These are phyloP conservation scores for Candida vartiovaarae DNA, from an alignment of 805 yeast species.

Conservation along the genomic window DNA sequence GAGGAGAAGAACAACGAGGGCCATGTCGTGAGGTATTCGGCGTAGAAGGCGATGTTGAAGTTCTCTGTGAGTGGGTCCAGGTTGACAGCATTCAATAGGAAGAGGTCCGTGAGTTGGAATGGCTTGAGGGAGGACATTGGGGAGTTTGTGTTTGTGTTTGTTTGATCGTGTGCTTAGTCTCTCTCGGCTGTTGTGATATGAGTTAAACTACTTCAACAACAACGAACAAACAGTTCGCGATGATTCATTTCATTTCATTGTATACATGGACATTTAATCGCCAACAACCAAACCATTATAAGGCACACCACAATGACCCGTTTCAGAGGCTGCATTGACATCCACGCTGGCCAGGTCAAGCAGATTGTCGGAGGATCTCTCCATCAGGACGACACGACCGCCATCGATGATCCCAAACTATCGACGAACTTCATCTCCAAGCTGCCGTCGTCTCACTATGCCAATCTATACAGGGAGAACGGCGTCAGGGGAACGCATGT, in stretches of 20 bases:
- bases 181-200: too few relatives aligned
- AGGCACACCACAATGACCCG: constrained; percentile 51
- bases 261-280: not conserved
- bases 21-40: constrained; percentile 79
- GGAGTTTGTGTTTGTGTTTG: not conserved
- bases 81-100: constrained; percentile 66
- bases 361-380: constrained; percentile 96
- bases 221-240: too few relatives aligned
- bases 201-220: too few relatives aligned
- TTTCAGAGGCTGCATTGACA: constrained; percentile 92
- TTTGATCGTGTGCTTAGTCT: too few relatives aligned
- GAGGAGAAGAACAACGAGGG: constrained; percentile 85
- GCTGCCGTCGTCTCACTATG: constrained; percentile 69
- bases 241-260: not conserved
- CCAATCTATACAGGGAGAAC: constrained; percentile 55
- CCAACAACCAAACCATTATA: not conserved
- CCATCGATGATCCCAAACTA: constrained; percentile 27
- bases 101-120: constrained; percentile 79
- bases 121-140: constrained; percentile 84
- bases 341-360: constrained; percentile 91
- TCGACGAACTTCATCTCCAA: constrained; percentile 75
- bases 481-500: constrained; percentile 78
- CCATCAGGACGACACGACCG: constrained; percentile 39
- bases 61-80: constrained; percentile 89
- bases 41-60: constrained; percentile 76